A percentile compares a stretch with the other conserved stretches of the same genome.
Evolutionary conservation across 306 rosid species (phyloP).

Genomic region (Rubus parviflorus): DNA sequence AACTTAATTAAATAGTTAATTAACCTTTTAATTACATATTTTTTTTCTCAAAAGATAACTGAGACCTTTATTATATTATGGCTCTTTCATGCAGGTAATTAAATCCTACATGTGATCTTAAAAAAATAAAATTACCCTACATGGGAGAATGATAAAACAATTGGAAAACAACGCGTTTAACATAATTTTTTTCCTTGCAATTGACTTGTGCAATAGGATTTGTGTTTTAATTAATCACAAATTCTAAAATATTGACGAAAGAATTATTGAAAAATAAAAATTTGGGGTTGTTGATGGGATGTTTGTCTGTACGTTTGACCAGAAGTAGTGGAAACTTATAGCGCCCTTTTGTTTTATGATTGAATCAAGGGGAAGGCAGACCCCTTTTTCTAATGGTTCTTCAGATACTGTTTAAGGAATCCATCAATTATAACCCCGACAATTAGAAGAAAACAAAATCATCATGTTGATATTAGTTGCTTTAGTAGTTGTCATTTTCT

Average conservation of each 20-base stretch:
- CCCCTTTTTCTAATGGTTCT: background rate
- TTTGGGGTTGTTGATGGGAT: background rate
- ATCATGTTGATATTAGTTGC: background rate
- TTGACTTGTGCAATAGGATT: background rate
- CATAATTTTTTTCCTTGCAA: background rate
- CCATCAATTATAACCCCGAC: background rate
- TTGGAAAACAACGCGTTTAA: background rate
- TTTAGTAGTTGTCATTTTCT: background rate
- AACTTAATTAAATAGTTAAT: background rate
- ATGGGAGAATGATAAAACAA: background rate
- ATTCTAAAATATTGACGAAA: background rate
- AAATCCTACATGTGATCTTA: background rate
- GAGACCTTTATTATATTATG: background rate
- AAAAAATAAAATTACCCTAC: background rate
- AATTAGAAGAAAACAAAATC: conserved; percentile 8
- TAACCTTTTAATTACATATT: too few relatives aligned
- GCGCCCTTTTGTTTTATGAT: background rate
- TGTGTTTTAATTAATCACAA: too few relatives aligned
- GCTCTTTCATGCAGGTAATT: background rate
- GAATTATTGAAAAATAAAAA: background rate
- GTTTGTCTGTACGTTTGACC: background rate
- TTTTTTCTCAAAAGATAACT: too few relatives aligned
- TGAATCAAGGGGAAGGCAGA: too few relatives aligned
- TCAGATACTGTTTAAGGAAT: conserved; percentile 6
- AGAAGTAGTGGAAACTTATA: background rate